Evolutionary conservation across 139 green algal species (phyloP).

Genomic region (Micractinium conductrix): DNA sequence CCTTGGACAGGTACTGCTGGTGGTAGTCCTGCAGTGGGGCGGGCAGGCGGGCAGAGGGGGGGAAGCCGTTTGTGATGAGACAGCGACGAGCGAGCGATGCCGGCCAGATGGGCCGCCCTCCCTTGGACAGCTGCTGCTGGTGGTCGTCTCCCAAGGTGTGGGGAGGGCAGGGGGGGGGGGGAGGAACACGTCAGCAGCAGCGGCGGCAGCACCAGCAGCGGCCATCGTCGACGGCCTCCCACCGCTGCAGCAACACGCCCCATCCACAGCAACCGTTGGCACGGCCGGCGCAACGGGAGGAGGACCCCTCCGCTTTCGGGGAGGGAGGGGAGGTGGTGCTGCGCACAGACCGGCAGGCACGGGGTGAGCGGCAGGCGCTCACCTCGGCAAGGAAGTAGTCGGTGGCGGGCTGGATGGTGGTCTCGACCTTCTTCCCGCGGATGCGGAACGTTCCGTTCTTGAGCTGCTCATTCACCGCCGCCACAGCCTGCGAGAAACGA

Average conservation of each 20-base stretch:
- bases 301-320: too few relatives aligned
- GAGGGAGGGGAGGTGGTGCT: too few relatives aligned
- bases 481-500: constrained; percentile 57
- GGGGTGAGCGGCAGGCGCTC: constrained; percentile 66
- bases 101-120: constrained; percentile 56
- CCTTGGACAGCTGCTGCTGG: constrained; percentile 68
- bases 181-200: too few relatives aligned
- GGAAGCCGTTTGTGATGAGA: too few relatives aligned
- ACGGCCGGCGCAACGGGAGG: neutral
- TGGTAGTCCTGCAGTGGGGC: neutral
- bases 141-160: neutral
- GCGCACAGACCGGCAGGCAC: too few relatives aligned
- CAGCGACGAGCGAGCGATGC: too few relatives aligned
- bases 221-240: too few relatives aligned
- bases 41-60: neutral
- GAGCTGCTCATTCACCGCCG: constrained; percentile 61
- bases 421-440: constrained; percentile 67
- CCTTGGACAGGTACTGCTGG: constrained; percentile 69
- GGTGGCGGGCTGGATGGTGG: constrained; percentile 56
- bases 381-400: constrained; percentile 67
- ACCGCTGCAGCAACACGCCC: too few relatives aligned
- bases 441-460: constrained; percentile 46
- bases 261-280: neutral
- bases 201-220: too few relatives aligned
- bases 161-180: neutral